Conservation (phyloP, 495 filamentous ascomycete species). For the Hapsidospora chrysogenum region DNA sequence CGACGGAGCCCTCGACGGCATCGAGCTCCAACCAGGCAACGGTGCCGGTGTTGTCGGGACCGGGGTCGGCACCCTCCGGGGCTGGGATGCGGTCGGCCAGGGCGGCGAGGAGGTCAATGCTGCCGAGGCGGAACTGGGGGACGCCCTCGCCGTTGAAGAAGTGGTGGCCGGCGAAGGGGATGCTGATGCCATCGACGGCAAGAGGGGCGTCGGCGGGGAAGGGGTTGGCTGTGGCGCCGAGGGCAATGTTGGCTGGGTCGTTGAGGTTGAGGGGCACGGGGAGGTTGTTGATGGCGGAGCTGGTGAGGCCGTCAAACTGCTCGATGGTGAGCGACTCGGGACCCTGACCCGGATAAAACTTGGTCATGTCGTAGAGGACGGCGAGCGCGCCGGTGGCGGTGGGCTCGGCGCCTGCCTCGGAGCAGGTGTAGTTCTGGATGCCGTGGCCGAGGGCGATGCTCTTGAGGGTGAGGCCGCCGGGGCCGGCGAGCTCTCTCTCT, state of each 20-base stretch:
- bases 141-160: slow-evolving; percentile 36
- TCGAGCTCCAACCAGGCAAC: slow-evolving; percentile 50
- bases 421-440: slow-evolving; percentile 66
- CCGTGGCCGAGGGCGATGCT: slow-evolving; percentile 53
- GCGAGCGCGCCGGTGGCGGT: slow-evolving; percentile 43
- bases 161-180: slow-evolving; percentile 41
- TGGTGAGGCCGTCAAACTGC: slow-evolving; percentile 16
- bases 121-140: slow-evolving; percentile 41
- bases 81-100: slow-evolving; percentile 34
- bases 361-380: slow-evolving; percentile 43
- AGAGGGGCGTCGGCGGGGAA: slow-evolving; percentile 21
- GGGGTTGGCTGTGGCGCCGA: slow-evolving; percentile 15
- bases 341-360: slow-evolving; percentile 24
- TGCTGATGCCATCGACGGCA: slow-evolving; percentile 9
- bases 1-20: slow-evolving; percentile 25
- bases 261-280: slow-evolving; percentile 20
- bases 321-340: slow-evolving; percentile 8
- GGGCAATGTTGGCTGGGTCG: slow-evolving; percentile 11
- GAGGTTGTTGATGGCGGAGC: slow-evolving; percentile 14
- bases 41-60: slow-evolving; percentile 27
- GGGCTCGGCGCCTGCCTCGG: slow-evolving; percentile 9
- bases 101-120: slow-evolving; percentile 20
- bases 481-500: slow-evolving; percentile 25
- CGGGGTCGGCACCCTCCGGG: slow-evolving; percentile 27
- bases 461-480: slow-evolving; percentile 32